Evolutionary conservation across 1,139 yeast species (phyloP), one percentile per base, ranked within the genome.

Genomic region (Blastobotrys elegans): DNA sequence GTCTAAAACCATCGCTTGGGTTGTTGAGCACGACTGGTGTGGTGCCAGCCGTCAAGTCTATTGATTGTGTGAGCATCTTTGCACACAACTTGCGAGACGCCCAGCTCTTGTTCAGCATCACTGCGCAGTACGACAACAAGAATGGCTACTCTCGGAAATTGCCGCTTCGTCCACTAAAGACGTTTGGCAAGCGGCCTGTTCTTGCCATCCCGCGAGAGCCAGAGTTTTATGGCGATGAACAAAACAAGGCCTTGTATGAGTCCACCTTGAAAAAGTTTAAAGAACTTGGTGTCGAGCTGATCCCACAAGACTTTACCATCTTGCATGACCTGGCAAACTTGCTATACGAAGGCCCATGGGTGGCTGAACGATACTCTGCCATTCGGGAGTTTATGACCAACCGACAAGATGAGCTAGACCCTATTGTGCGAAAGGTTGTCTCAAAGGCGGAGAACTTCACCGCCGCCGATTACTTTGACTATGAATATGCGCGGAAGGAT

Each of bases 301-400:
- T 76, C 13, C 70, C 81, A 10, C 66, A 82, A 35, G 89, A 87
- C 66, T 88, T 90, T 61, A 69, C 81, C 11, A 84, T 89, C 10
- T 73, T 92, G 43, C 71, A 85, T 53, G 85, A 84, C 41, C 74
- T 92, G 52, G 98, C 97, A n/a, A 78, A 78, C 56, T 84, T 92
- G 62, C 75, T 92, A 39, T 92, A 92, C 65, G 97, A 90, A 60
- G 98, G 98, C 49, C 87, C 97, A n/a, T 92, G 98, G 98, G 97
- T 92, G 10, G 86, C 95, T 24, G 98, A 92, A 70, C 79, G 98
- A 57, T 89, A 81, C 68, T 79, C 88, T 53, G 96, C 96, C 17
- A 77, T 81, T 35, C 77, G 79, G 57, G 86, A 83, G 35, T 86
- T 89, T 61, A 73, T 86, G 49, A 76, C 73, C n/a, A 71, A 86